Percentiles rank a stretch among this genome's conserved stretches.
These are phyloP conservation scores for Panicum hallii DNA, from an alignment of 202 grass and related monocot species.

Conservation along the genomic window DNA sequence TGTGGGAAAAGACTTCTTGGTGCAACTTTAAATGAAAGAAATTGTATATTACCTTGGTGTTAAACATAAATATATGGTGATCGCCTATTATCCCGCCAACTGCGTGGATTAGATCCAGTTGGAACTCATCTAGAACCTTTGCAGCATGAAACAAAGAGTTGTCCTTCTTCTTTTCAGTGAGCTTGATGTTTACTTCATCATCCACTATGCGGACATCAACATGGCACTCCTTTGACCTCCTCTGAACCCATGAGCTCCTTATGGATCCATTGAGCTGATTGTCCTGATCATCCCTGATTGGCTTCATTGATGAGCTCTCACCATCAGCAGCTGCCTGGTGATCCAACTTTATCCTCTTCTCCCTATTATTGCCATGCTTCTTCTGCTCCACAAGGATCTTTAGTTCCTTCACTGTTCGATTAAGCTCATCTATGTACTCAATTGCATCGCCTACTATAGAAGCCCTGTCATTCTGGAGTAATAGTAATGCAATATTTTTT, in stretches of 20 bases:
- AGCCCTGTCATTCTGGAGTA: conserved; percentile 72
- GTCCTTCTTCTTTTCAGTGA: conserved; percentile 80
- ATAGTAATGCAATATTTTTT: neutral
- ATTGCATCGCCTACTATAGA: conserved; percentile 84
- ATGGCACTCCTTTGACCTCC: conserved; percentile 81
- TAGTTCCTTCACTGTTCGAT: conserved; percentile 78
- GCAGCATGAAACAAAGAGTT: conserved; percentile 76
- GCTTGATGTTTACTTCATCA: conserved; percentile 88
- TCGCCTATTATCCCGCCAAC: conserved; percentile 80
- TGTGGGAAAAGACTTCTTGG: conserved; percentile 21
- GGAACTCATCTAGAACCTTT: conserved; percentile 75
- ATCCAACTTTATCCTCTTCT: conserved; percentile 63
- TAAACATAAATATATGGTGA: conserved; percentile 93
- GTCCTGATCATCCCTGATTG: conserved; percentile 57
- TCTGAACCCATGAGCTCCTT: conserved; percentile 84
- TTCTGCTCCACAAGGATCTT: conserved; percentile 79
- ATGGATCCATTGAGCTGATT: conserved; percentile 55
- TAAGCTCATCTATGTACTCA: conserved; percentile 88
- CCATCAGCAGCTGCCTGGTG: conserved; percentile 62
- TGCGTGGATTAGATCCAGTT: conserved; percentile 73
- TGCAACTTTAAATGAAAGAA: conserved; percentile 20
- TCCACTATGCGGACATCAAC: conserved; percentile 85
- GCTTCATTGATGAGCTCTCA: conserved; percentile 69
- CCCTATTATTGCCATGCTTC: conserved; percentile 53
- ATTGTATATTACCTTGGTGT: conserved; percentile 70